These are phyloP conservation scores for Cephaloascus fragrans DNA, from an alignment of 805 yeast species.

Conservation along the genomic window DNA sequence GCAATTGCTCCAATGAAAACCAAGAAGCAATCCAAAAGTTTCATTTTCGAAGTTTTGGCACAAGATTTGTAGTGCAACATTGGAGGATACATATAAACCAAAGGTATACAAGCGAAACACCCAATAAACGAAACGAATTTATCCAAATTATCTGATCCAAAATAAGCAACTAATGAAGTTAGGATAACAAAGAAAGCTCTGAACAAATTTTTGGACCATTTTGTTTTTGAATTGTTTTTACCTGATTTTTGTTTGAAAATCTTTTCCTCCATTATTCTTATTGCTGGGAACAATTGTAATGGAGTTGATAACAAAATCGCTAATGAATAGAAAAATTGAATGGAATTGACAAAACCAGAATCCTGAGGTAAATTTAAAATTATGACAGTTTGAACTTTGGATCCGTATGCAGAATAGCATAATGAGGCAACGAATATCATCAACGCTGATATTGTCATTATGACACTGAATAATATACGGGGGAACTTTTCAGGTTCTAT, in stretches of 20 bases:
- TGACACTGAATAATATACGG: slow-evolving; percentile 48
- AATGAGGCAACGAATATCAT: slow-evolving; percentile 57
- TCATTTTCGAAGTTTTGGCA: slow-evolving; percentile 25
- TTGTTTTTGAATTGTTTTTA: slow-evolving; percentile 37
- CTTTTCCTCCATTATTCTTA: slow-evolving; percentile 58
- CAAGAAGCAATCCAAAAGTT: slow-evolving; percentile 36
- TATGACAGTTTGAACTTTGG: slow-evolving; percentile 54
- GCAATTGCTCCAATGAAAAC: slow-evolving; percentile 49
- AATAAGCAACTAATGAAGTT: slow-evolving; percentile 50
- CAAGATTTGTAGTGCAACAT: slow-evolving; percentile 56
- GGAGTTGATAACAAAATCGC: slow-evolving; percentile 77
- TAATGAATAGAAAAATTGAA: slow-evolving; percentile 62
- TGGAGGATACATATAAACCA: slow-evolving; percentile 82
- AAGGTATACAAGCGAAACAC: slow-evolving; percentile 76
- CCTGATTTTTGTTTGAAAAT: slow-evolving; percentile 48
- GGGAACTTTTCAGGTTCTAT: slow-evolving; percentile 66
- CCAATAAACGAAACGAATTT: slow-evolving; percentile 74
- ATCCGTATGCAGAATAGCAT: slow-evolving; percentile 67
- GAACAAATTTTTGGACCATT: slow-evolving; percentile 60
- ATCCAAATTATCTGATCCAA: slow-evolving; percentile 63
- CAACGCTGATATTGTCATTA: slow-evolving; percentile 49
- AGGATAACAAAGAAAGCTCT: slow-evolving; percentile 43
- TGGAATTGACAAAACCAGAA: slow-evolving; percentile 48
- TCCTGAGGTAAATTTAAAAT: slow-evolving; percentile 64
- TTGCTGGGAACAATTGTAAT: slow-evolving; percentile 73